Percentiles rank a stretch among this genome's conserved stretches.
Evolutionary conservation across 371 early-diverging fungal species (phyloP).

Genomic region (Basidiobolus meristosporus): DNA sequence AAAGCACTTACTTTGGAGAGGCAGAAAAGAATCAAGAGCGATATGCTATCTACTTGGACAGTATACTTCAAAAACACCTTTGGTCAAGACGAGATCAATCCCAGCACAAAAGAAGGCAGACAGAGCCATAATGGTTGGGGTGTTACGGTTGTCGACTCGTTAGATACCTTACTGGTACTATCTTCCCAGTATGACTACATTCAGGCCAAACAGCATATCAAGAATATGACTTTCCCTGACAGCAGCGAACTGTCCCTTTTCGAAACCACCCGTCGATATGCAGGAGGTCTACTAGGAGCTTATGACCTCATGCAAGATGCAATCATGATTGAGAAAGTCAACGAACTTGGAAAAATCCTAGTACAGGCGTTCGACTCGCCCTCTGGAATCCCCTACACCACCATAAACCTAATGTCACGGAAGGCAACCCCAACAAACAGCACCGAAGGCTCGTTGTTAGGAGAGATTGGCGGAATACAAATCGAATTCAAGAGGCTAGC

Average conservation of each 20-base stretch:
- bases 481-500: constrained; percentile 77
- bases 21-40: too few relatives aligned
- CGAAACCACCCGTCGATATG: constrained; percentile 84
- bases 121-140: too few relatives aligned
- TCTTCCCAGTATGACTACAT: constrained; percentile 48
- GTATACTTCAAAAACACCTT: too few relatives aligned
- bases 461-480: constrained; percentile 74
- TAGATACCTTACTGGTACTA: constrained; percentile 78
- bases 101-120: too few relatives aligned
- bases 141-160: constrained; percentile 61
- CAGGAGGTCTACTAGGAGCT: constrained; percentile 75
- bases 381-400: constrained; percentile 58
- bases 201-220: constrained; percentile 43
- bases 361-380: constrained; percentile 53
- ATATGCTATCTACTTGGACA: too few relatives aligned
- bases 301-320: constrained; percentile 53
- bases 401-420: constrained; percentile 33
- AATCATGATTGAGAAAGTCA: constrained; percentile 45
- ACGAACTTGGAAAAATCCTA: constrained; percentile 56
- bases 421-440: too few relatives aligned
- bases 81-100: too few relatives aligned
- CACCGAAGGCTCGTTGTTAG: constrained; percentile 46
- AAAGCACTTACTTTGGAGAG: too few relatives aligned
- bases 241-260: constrained; percentile 66
- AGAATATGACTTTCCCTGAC: constrained; percentile 34